A percentile compares a stretch with the other conserved stretches of the same genome.
phyloP scores from a whole-genome alignment of 352 stramenopile genomes.

The Blastocystis sp. region DNA sequence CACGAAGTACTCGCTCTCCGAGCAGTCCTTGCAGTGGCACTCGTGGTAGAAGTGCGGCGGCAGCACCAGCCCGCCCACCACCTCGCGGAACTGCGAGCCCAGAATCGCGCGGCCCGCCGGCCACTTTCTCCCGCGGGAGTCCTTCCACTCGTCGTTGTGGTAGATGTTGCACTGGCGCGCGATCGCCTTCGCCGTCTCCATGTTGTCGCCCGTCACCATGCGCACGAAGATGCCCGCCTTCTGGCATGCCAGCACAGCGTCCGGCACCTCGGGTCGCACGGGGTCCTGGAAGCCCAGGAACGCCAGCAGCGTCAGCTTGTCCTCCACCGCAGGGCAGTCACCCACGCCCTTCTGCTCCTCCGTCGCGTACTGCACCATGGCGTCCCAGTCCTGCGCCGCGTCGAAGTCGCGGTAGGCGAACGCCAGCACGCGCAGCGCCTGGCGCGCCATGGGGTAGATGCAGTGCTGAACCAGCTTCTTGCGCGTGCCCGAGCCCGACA shows the following conservation, averaged over 20 bases:
- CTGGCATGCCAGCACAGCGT: conserved; percentile 88
- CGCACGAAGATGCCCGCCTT: conserved; percentile 93
- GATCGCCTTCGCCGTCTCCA: conserved; percentile 92
- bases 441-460: conserved; percentile 80
- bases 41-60: conserved; percentile 67
- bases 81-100: conserved; percentile 84
- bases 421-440: conserved; percentile 80
- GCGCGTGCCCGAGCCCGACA: conserved; percentile 13
- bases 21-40: conserved; percentile 73
- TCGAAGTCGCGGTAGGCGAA: conserved; percentile 76
- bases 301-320: conserved; percentile 79
- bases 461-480: conserved; percentile 68
- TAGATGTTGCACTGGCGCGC: conserved; percentile 90
- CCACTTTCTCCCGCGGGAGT: conserved; percentile 69
- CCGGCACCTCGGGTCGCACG: conserved; percentile 85
- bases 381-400: conserved; percentile 63
- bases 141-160: conserved; percentile 72
- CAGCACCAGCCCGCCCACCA: conserved; percentile 70
- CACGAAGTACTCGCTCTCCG: conserved; percentile 81
- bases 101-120: conserved; percentile 80
- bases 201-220: conserved; percentile 98
- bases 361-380: conserved; percentile 37
- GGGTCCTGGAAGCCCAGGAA: conserved; percentile 94
- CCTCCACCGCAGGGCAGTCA: conserved; percentile 74
- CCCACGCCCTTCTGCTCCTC: conserved; percentile 69